These are phyloP conservation scores for Ogataea glucozyma DNA, from an alignment of 805 yeast genomes.

Conservation along the genomic window DNA sequence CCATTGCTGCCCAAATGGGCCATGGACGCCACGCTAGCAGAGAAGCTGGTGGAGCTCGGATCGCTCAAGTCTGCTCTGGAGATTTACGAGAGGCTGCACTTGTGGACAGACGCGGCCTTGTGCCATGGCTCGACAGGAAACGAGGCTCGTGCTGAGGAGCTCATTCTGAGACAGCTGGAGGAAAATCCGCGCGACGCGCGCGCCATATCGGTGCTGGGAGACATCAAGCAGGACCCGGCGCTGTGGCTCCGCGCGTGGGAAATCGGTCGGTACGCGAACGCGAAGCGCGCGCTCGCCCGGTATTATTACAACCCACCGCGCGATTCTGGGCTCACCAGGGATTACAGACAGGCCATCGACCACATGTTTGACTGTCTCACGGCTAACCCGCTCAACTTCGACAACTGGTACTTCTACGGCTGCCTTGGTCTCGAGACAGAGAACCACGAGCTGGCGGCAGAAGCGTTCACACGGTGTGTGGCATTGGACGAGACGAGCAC, in stretches of 20 bases:
- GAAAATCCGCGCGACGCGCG: constrained; percentile 75
- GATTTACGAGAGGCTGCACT: constrained; percentile 74
- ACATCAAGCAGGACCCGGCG: constrained; percentile 70
- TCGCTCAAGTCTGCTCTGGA: constrained; percentile 84
- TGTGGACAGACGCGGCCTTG: constrained; percentile 82
- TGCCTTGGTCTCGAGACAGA: constrained; percentile 78
- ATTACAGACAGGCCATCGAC: constrained; percentile 53
- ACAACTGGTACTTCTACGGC: constrained; percentile 92
- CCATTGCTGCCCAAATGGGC: constrained; percentile 84
- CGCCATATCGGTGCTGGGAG: constrained; percentile 83
- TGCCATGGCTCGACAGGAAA: constrained; percentile 88
- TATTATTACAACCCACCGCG: constrained; percentile 69
- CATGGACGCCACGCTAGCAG: constrained; percentile 80
- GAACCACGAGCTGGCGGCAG: constrained; percentile 77
- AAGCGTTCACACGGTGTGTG: constrained; percentile 90
- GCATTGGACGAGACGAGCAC: constrained; percentile 78
- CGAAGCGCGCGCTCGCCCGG: constrained; percentile 79
- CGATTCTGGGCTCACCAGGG: constrained; percentile 49
- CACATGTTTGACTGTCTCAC: constrained; percentile 76
- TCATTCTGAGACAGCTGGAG: constrained; percentile 55
- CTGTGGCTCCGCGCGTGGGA: constrained; percentile 90
- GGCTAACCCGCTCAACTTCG: constrained; percentile 70
- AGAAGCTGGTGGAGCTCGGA: constrained; percentile 82
- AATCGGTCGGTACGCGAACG: constrained; percentile 75
- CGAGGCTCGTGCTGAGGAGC: constrained; percentile 60